Evolutionary conservation across 805 yeast genomes (phyloP).

Genomic region (Wickerhamiella nectarea): DNA sequence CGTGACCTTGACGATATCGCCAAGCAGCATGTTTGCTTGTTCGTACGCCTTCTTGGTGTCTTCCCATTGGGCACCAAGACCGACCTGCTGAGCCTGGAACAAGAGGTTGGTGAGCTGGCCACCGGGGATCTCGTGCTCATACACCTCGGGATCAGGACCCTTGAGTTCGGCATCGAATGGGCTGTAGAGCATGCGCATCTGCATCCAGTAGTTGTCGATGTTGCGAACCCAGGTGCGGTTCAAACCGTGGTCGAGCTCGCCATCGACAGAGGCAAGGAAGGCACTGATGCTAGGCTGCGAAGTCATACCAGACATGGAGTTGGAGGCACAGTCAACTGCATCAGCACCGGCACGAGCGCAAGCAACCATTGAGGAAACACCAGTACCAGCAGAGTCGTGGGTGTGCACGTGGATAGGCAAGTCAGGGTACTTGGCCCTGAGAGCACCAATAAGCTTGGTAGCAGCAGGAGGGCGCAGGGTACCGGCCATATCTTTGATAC

Average conservation of each 20-base stretch:
- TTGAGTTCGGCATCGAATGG: conserved; percentile 97
- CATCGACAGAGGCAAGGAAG: conserved; percentile 80
- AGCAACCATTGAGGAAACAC: conserved; percentile 92
- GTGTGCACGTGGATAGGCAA: conserved; percentile 97
- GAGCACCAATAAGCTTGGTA: conserved; percentile 55
- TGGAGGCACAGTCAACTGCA: conserved; percentile 92
- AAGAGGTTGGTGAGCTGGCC: conserved; percentile 96
- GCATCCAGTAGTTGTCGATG: conserved; percentile 94
- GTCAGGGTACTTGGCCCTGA: conserved; percentile 79
- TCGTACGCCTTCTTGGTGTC: conserved; percentile 91
- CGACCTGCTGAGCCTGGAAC: conserved; percentile 99
- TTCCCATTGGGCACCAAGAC: conserved; percentile 91
- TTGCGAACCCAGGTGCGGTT: conserved; percentile 56
- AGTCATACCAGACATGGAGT: conserved; percentile 96
- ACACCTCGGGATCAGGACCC: conserved; percentile 99
- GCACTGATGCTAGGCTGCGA: conserved; percentile 97
- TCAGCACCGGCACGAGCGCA: conserved; percentile 96
- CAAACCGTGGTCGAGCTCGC: conserved; percentile 65
- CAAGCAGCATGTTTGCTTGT: conserved; percentile 78
- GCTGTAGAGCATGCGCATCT: conserved; percentile 90
- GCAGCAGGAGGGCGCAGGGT: conserved; percentile 95
- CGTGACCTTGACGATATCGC: conserved; percentile 96
- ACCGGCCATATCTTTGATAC: conserved; percentile 99
- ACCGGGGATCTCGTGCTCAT: conserved; percentile 98
- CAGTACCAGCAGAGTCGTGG: conserved; percentile 99